A percentile compares a stretch with the other conserved stretches of the same genome.
Conservation (phyloP, 2,329 filamentous ascomycete genomes). For the Xylariaceae sp. region DNA sequence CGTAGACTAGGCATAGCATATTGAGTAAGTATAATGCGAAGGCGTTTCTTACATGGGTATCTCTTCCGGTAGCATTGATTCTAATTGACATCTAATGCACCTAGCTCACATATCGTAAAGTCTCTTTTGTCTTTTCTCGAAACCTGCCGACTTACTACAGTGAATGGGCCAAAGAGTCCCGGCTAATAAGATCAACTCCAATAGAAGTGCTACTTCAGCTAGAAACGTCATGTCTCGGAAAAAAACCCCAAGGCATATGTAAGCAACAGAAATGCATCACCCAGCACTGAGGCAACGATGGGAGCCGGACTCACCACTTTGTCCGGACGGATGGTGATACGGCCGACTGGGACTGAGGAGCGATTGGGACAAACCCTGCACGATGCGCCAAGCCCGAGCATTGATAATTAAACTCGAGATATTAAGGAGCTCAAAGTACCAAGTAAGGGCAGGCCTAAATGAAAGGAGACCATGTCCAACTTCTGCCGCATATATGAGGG, state of each 20-base stretch:
- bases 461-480: neutral
- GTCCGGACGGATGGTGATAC: neutral
- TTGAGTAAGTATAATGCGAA: neutral
- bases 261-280: neutral
- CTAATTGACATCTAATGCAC: neutral
- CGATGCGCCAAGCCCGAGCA: neutral
- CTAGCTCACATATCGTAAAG: neutral
- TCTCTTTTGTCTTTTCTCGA: neutral
- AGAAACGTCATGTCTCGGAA: neutral
- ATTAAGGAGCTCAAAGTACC: neutral
- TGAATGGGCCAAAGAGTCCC: neutral
- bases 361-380: neutral
- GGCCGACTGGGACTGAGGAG: neutral
- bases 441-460: neutral
- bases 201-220: neutral
- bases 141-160: neutral
- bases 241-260: neutral
- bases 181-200: neutral
- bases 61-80: neutral
- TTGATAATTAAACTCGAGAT: neutral
- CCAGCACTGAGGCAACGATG: neutral
- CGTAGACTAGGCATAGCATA: neutral
- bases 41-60: neutral
- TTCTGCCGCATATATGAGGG: neutral
- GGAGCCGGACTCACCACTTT: neutral